Base-by-base conservation (phyloP, 2,329 filamentous ascomycete species). In the Neonectria ditissima region DNA sequence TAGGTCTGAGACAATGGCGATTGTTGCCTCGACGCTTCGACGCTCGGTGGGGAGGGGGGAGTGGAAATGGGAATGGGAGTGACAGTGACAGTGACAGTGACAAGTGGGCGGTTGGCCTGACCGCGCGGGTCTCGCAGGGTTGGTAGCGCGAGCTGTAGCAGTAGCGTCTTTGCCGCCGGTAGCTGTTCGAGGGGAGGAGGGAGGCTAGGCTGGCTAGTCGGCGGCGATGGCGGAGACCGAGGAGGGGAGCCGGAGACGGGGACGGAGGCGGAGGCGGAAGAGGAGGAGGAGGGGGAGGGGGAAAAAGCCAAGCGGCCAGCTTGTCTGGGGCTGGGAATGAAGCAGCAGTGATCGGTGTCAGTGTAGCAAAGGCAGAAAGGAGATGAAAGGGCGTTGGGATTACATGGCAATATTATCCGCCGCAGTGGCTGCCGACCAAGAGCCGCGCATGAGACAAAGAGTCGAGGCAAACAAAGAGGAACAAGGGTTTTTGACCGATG, bases 1-100 rank as follows among this genome's bases (percentile, higher is more conserved):
- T 71, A 41, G 63, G 61, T 53, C 51, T 67, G 63, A 73, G 63
- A 73, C 71, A 74, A 59, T 67, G 64, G 69, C 66, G 68, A 60
- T 65, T 65, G 51, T 51, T 51, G 54, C 47, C 47, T 43, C 52
- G 62, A 67, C 26, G 55, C 28, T 62, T 55, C 60, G 58, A 54
- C 45, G 48, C 48, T 57, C 48, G 48, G 18, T 32, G 44, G 32
- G 41, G 28, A 14, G 53, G 32, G 57, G 32, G 50, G 37, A 18
- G 53, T 43, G 57, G 59, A 30, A 28, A 58, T 39, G 53, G 52
- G 54, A 45, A 37, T 26, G 44, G 41, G 59, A 55, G 60, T 5
- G 28, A 8, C 5, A 30, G 28, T 30, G 32, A 34, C 32, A 66
- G 24, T 26, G 24, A 26, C 24, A 4, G 24, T 26, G 24, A n/a